phyloP scores from a whole-genome alignment of 2,329 filamentous ascomycete genomes.

The Kalmusia sp. region DNA sequence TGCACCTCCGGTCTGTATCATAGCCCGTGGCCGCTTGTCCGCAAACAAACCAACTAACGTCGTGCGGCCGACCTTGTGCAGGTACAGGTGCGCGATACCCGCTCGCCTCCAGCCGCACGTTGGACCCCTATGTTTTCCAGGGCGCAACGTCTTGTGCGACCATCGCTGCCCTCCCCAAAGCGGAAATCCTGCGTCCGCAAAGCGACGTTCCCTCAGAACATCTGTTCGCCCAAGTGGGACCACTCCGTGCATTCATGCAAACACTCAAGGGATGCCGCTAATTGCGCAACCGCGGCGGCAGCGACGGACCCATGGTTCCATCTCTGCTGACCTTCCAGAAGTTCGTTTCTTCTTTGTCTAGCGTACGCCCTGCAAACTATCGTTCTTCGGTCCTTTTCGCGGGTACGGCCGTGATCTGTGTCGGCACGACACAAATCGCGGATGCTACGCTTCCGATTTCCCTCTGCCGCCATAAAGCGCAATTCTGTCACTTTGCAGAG shows the following conservation, averaged over 20 bases:
- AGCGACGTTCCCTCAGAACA: not conserved
- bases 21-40: not conserved
- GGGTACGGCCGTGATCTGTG: constrained; percentile 3
- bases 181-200: too few species aligned
- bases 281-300: constrained; percentile 5
- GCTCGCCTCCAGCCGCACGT: not conserved
- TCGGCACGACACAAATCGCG: not conserved
- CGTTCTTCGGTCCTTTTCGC: constrained; percentile 5
- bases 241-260: not conserved
- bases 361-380: not conserved
- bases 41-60: not conserved
- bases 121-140: too few species aligned
- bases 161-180: too few species aligned
- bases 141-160: too few species aligned
- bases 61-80: not conserved
- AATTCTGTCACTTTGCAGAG: too few species aligned
- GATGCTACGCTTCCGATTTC: not conserved
- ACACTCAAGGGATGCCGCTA: not conserved
- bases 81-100: not conserved
- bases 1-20: too few species aligned
- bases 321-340: not conserved
- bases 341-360: not conserved
- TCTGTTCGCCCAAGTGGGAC: constrained; percentile 6
- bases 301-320: not conserved
- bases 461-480: not conserved